Base-by-base conservation (phyloP, 2,329 filamentous ascomycete species). In the Fusarium sp. region DNA sequence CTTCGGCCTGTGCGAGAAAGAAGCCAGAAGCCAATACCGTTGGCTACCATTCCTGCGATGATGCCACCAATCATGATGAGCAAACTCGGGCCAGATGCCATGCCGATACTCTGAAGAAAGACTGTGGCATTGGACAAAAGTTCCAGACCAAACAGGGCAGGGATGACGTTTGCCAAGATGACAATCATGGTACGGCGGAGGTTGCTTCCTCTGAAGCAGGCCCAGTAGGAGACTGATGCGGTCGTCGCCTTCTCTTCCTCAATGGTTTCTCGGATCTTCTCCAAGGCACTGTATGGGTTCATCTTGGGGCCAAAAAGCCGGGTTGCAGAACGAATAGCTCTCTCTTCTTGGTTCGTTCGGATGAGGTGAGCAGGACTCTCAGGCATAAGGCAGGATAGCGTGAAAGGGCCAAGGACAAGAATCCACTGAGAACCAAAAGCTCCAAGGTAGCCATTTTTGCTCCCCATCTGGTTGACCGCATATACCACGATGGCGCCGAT, bases 11-110 rank as follows among this genome's bases (percentile, higher is more conserved):
- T 77, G 4, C 80, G 78, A 0, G 83, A 82, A 45, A 87, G 76
- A 0, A 86, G 76, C 84, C 84, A 87, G 30, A 89, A 81, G 0
- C 84, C 83, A 1, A 82, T 68, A 0, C 80, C 80, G 38, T 88
- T 89, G 6, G 84, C 83, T 1, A 86, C 25, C 10, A 89, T 76
- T 3, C 86, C 86, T 2, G 86, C 77, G 0, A 84, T 81, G 47
- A 89, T 83, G 1, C 86, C 86, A 0, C 85, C 68, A 22, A 87
- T 84, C 11, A 87, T 79, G 47, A 88, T 81, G n/a, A 88, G 76
- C 6, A 89, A 77, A 10, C 81, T 82, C 2, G 73, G 54, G 3
- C 69, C 70, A 1, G 80, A 76, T 1, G 64, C 65, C 74, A 83
- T 78, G 0, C 81, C 81, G 15, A 82, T 70, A 0, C 77, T 78